phyloP scores from a whole-genome alignment of 768 basidiomycete species.

The Collybia sordida region DNA sequence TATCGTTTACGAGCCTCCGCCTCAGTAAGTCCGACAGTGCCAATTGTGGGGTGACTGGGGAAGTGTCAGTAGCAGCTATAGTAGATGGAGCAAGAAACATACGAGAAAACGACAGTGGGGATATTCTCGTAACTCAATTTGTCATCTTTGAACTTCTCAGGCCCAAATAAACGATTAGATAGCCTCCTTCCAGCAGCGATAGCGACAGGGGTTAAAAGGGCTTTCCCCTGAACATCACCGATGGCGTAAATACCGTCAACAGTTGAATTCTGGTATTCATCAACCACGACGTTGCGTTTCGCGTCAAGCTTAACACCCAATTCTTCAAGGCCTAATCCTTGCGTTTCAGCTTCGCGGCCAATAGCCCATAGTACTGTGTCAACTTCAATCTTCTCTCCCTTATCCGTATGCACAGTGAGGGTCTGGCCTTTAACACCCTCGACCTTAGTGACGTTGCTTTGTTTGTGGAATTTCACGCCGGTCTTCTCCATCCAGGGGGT shows the following conservation, averaged over 20 bases:
- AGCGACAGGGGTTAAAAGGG: conserved; percentile 92
- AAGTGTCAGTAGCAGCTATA: conserved; percentile 5
- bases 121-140: conserved; percentile 90
- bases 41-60: conserved; percentile 87
- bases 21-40: conserved; percentile 94
- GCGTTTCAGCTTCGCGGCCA: conserved; percentile 81
- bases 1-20: conserved; percentile 86
- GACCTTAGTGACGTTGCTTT: conserved; percentile 71
- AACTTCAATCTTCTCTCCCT: conserved; percentile 77
- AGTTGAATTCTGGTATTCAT: conserved; percentile 86
- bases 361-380: conserved; percentile 94
- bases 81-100: conserved; percentile 25
- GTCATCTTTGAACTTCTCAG: conserved; percentile 80
- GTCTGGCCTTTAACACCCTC: conserved; percentile 72
- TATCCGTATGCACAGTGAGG: conserved; percentile 74
- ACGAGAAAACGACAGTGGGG: conserved; percentile 97
- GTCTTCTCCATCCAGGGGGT: conserved; percentile 93
- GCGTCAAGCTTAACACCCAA: conserved; percentile 72
- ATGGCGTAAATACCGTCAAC: conserved; percentile 75
- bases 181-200: conserved; percentile 93
- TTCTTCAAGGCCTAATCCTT: conserved; percentile 74
- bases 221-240: conserved; percentile 93
- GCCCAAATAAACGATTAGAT: conserved; percentile 89
- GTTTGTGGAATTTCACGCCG: conserved; percentile 86
- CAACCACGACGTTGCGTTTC: conserved; percentile 84